Conservation (phyloP, 306 rosid genomes). For the Casuarina equisetifolia region DNA sequence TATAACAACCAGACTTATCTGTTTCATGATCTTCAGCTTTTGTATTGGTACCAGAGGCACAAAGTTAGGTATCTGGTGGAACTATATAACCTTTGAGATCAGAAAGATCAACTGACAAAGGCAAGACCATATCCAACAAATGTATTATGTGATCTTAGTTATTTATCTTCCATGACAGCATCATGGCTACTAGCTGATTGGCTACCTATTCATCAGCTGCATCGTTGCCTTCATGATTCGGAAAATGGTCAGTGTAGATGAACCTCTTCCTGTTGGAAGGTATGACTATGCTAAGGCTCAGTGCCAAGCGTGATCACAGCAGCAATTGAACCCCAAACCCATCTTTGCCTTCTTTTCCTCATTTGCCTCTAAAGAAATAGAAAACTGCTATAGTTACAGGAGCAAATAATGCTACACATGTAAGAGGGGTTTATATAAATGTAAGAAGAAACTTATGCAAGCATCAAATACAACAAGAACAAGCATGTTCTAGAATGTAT, state of each 20-base stretch:
- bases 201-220: slow-evolving; percentile 33
- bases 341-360: slow-evolving; percentile 65
- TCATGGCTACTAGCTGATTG: slow-evolving; percentile 29
- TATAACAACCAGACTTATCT: slow-evolving; percentile 20
- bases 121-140: slow-evolving; percentile 37
- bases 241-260: slow-evolving; percentile 26
- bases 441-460: slow-evolving; percentile 7
- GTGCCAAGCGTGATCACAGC: slow-evolving; percentile 62
- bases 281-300: slow-evolving; percentile 75
- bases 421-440: slow-evolving; percentile 1
- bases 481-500: not conserved
- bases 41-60: slow-evolving; percentile 27
- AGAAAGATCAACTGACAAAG: slow-evolving; percentile 35
- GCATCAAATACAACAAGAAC: not conserved
- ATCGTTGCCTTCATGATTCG: slow-evolving; percentile 43
- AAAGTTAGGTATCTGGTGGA: not conserved
- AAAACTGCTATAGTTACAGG: slow-evolving; percentile 9
- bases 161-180: slow-evolving; percentile 26
- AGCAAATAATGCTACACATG: slow-evolving; percentile 6
- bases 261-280: slow-evolving; percentile 53
- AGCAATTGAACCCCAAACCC: slow-evolving; percentile 89
- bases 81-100: slow-evolving; percentile 43
- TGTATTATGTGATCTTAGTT: slow-evolving; percentile 38
- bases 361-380: slow-evolving; percentile 63
- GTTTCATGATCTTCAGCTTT: slow-evolving; percentile 20